Evolutionary conservation across 2,329 filamentous ascomycete genomes (phyloP).

Genomic region (Eutypella sp.): DNA sequence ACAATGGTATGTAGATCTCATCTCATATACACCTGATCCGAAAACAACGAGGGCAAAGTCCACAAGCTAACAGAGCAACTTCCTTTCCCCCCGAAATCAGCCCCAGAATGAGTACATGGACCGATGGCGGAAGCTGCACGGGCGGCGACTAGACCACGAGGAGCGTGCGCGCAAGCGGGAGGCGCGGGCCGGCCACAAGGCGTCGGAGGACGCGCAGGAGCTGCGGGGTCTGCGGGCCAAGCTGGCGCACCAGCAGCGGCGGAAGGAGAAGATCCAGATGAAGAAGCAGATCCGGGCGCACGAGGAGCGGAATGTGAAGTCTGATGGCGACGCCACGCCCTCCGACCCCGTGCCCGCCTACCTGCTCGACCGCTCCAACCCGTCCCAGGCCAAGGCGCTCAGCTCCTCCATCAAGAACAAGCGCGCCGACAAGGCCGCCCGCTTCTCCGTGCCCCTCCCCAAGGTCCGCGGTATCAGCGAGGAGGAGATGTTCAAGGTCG

Average conservation of each 20-base stretch:
- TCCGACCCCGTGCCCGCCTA: constrained; percentile 85
- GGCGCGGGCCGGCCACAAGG: constrained; percentile 85
- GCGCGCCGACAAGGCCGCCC: constrained; percentile 86
- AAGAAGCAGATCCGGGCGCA: constrained; percentile 90
- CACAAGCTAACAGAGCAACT: no score
- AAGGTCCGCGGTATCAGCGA: constrained; percentile 92
- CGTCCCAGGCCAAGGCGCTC: constrained; percentile 61
- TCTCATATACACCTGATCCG: no score
- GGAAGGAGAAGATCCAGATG: constrained; percentile 98
- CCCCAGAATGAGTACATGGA: constrained; percentile 85
- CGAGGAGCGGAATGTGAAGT: constrained; percentile 95
- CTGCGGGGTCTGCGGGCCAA: constrained; percentile 88
- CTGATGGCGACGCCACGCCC: constrained; percentile 69
- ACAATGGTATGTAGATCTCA: constrained; percentile 15
- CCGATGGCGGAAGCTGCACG: constrained; percentile 62
- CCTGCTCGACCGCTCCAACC: constrained; percentile 76
- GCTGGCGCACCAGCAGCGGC: constrained; percentile 85
- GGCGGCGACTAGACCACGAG: constrained; percentile 49
- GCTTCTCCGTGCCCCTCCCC: constrained; percentile 86
- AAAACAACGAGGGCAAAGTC: no score
- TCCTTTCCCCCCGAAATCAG: no score
- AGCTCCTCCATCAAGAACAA: constrained; percentile 92
- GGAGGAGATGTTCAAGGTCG: constrained; percentile 96
- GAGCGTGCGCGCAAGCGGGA: constrained; percentile 82
- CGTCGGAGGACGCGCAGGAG: constrained; percentile 87